These are phyloP conservation scores for Arctium minus DNA, from an alignment of 129 eudicot genomes.

Conservation along the genomic window DNA sequence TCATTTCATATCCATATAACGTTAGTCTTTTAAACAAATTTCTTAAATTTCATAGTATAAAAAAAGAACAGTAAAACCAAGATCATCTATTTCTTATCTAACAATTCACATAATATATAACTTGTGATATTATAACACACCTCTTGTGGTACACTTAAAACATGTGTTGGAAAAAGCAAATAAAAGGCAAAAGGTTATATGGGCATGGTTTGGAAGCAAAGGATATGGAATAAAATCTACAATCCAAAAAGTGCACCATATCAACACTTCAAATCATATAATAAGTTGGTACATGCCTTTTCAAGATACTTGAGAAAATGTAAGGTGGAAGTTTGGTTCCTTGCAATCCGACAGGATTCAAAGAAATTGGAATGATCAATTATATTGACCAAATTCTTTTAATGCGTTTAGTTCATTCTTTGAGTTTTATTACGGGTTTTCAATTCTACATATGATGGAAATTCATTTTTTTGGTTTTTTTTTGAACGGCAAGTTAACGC, in stretches of 20 bases:
- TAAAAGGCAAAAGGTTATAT: constrained; percentile 11
- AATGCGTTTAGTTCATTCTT: too few relatives aligned
- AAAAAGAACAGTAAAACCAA: neutral
- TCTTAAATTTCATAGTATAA: neutral
- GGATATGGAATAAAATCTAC: constrained; percentile 31
- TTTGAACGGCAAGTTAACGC: too few relatives aligned
- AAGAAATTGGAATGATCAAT: too few relatives aligned
- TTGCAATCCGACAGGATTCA: too few relatives aligned
- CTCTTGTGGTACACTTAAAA: neutral
- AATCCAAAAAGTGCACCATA: constrained; percentile 5
- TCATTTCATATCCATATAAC: neutral
- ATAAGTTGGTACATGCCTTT: constrained; percentile 11
- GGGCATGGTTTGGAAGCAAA: constrained; percentile 22
- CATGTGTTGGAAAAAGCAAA: neutral
- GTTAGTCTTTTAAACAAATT: neutral
- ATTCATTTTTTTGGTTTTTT: too few relatives aligned
- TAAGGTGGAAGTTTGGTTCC: neutral
- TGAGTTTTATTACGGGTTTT: too few relatives aligned
- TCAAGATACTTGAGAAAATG: constrained; percentile 17
- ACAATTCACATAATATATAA: neutral
- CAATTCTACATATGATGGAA: too few relatives aligned
- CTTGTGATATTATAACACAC: neutral
- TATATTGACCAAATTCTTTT: too few relatives aligned
- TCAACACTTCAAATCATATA: constrained; percentile 6
- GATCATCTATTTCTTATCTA: neutral